Conservation (phyloP, 2,329 filamentous ascomycete genomes). For the Penicillium occitanis region DNA sequence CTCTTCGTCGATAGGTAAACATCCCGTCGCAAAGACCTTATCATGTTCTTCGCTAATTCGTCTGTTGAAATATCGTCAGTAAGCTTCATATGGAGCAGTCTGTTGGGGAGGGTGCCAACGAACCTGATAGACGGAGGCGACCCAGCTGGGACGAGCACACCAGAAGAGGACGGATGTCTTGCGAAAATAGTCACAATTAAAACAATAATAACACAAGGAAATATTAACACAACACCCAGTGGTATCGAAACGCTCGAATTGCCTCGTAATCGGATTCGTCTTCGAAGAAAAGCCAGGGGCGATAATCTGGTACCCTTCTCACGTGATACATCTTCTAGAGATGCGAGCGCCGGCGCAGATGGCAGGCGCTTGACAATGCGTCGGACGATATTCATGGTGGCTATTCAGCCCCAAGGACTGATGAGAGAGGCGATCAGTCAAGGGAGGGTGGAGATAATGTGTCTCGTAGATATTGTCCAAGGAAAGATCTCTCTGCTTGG, state of each 20-base stretch:
- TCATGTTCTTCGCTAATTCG: conserved; percentile 98
- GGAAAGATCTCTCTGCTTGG: too few relatives aligned
- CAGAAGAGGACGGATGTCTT: conserved; percentile 79
- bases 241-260: conserved; percentile 93
- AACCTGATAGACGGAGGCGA: conserved; percentile 88
- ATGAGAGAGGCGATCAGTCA: conserved; percentile 25
- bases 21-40: conserved; percentile 92
- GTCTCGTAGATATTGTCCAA: conserved; percentile 1
- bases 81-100: background rate
- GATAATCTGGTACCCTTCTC: conserved; percentile 46
- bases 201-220: conserved; percentile 86
- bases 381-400: conserved; percentile 55
- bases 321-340: conserved; percentile 47
- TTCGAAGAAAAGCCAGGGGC: conserved; percentile 75
- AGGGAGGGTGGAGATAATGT: conserved; percentile 22
- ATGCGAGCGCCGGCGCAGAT: conserved; percentile 45
- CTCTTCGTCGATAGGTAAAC: conserved; percentile 68
- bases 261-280: conserved; percentile 82
- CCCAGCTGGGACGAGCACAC: conserved; percentile 81
- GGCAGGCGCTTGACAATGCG: conserved; percentile 55
- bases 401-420: conserved; percentile 23
- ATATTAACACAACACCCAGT: conserved; percentile 86
- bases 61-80: conserved; percentile 49
- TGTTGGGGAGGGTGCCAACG: conserved; percentile 30
- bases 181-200: conserved; percentile 88